Percentiles rank a stretch among this genome's conserved stretches.
Conservation (phyloP, 2,329 filamentous ascomycete genomes). For the Lachnellula hyalina region DNA sequence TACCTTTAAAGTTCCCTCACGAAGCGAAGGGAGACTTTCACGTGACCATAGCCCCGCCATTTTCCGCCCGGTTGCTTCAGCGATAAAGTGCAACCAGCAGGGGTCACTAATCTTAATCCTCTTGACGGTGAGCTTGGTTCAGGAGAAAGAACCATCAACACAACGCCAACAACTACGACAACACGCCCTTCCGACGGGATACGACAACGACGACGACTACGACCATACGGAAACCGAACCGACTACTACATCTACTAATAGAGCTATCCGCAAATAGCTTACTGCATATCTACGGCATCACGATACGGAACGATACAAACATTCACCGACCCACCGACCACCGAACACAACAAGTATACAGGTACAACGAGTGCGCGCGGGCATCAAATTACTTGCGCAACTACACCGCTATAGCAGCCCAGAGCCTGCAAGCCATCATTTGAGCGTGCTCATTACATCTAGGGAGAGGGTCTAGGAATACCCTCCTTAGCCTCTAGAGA, state of each 20-base stretch:
- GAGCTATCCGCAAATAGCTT: constrained; percentile 3
- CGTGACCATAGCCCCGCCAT: neutral
- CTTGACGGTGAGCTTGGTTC: neutral
- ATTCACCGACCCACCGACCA: neutral
- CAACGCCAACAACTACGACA: neutral
- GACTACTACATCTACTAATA: constrained; percentile 1
- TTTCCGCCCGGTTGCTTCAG: constrained; percentile 5
- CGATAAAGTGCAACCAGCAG: neutral
- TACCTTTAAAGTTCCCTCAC: neutral
- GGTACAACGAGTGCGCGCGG: constrained; percentile 9
- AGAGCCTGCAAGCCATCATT: constrained; percentile 1
- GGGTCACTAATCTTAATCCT: constrained; percentile 1
- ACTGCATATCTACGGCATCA: neutral
- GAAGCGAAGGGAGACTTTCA: neutral
- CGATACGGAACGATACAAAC: constrained; percentile 2
- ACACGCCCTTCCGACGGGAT: neutral
- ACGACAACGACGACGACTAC: constrained; percentile 4
- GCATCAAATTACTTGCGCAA: constrained; percentile 6
- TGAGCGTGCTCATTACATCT: constrained; percentile 4
- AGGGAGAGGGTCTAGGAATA: neutral
- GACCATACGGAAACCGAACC: constrained; percentile 1
- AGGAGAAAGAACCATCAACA: constrained; percentile 8
- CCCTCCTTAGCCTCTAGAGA: neutral
- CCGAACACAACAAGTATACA: constrained; percentile 2
- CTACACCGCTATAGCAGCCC: constrained; percentile 15